phyloP scores from a whole-genome alignment of 2,329 filamentous ascomycete species.

The Chalaropsis ovoidea region DNA sequence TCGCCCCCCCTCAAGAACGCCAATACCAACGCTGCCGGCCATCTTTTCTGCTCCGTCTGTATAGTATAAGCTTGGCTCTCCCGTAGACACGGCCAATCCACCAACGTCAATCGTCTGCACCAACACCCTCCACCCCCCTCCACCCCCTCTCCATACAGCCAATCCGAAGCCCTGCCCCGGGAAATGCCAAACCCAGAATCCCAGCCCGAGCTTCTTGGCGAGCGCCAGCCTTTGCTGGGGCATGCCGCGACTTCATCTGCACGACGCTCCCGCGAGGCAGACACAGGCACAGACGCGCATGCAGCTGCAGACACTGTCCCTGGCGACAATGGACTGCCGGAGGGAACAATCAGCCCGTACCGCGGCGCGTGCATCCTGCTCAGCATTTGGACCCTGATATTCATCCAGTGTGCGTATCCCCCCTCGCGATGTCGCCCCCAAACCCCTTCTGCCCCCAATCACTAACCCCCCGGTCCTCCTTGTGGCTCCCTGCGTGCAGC shows the following conservation, averaged over 20 bases:
- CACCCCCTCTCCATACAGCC: not conserved
- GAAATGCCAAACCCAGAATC: not conserved
- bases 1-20: not conserved
- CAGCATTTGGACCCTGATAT: conserved; percentile 22
- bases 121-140: too few relatives aligned
- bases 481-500: conserved; percentile 31
- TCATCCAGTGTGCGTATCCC: conserved; percentile 22
- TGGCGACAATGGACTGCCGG: not conserved
- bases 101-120: too few relatives aligned
- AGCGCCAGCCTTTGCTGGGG: conserved; percentile 11
- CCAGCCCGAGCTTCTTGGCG: not conserved
- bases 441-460: not conserved
- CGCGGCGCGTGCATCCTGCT: conserved; percentile 7
- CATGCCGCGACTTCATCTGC: not conserved
- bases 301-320: not conserved
- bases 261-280: not conserved
- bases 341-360: not conserved
- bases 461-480: not conserved
- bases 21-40: too few relatives aligned
- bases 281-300: not conserved
- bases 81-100: too few relatives aligned
- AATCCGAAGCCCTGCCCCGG: not conserved
- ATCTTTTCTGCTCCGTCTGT: too few relatives aligned
- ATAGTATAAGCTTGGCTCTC: too few relatives aligned
- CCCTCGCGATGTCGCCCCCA: too few relatives aligned